Percentiles rank a stretch among this genome's conserved stretches.
Evolutionary conservation across 345 rosid species (phyloP).

Genomic region (Microthlaspi erraticum): DNA sequence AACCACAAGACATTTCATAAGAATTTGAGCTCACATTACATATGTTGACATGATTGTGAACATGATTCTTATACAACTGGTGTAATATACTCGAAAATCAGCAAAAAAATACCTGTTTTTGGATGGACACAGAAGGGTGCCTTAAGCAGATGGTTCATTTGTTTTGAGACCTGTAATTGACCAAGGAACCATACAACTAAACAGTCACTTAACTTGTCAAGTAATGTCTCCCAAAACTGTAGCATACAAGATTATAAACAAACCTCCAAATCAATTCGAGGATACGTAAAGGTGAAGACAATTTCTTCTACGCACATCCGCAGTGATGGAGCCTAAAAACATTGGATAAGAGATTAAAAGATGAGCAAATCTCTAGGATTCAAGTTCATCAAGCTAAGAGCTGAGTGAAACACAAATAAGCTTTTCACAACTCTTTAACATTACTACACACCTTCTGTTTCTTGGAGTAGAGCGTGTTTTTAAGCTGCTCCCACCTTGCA

Average conservation of each 20-base stretch:
- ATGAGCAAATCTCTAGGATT: slow-evolving; percentile 9
- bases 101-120: slow-evolving; percentile 66
- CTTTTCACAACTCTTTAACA: slow-evolving; percentile 15
- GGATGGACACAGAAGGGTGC: slow-evolving; percentile 98
- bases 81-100: slow-evolving; percentile 5
- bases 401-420: not conserved
- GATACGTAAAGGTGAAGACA: slow-evolving; percentile 77
- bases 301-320: slow-evolving; percentile 89
- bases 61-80: slow-evolving; percentile 22
- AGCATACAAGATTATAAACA: slow-evolving; percentile 14
- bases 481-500: too few relatives aligned
- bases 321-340: slow-evolving; percentile 67
- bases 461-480: slow-evolving; percentile 66
- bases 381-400: slow-evolving; percentile 10
- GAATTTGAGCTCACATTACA: not conserved
- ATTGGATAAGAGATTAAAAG: slow-evolving; percentile 10
- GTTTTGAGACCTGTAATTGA: slow-evolving; percentile 73
- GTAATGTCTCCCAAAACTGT: too few relatives aligned
- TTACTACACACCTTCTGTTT: slow-evolving; percentile 66
- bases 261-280: slow-evolving; percentile 98
- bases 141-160: slow-evolving; percentile 96
- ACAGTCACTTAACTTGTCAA: slow-evolving; percentile 18
- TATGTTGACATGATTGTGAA: too few relatives aligned
- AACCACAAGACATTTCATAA: slow-evolving; percentile 31
- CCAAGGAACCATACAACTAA: not conserved